Percentiles rank a stretch among this genome's conserved stretches.
phyloP scores from a whole-genome alignment of 768 basidiomycete genomes.

The Pleurotus pulmonarius region DNA sequence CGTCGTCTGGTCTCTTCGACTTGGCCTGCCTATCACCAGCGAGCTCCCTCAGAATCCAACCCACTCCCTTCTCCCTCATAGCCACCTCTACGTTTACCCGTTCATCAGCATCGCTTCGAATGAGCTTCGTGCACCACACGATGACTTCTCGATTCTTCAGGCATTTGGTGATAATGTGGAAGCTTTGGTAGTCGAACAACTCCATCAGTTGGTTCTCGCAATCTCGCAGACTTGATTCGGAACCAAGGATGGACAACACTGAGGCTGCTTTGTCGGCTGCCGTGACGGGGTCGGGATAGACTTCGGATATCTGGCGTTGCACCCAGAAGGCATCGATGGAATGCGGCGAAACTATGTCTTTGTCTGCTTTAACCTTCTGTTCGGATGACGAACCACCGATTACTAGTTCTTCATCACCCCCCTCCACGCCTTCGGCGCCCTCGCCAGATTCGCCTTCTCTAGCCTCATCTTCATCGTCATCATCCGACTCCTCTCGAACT shows the following conservation, averaged over 20 bases:
- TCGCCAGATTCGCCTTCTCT: slow-evolving; percentile 42
- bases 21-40: slow-evolving; percentile 75
- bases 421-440: slow-evolving; percentile 37
- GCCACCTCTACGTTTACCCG: slow-evolving; percentile 93
- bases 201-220: slow-evolving; percentile 97
- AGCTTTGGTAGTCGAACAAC: slow-evolving; percentile 89
- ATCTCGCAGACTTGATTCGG: slow-evolving; percentile 85
- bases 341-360: slow-evolving; percentile 84
- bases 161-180: slow-evolving; percentile 85
- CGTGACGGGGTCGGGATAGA: slow-evolving; percentile 92
- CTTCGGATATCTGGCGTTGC: slow-evolving; percentile 86
- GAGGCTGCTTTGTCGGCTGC: slow-evolving; percentile 86
- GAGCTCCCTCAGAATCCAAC: slow-evolving; percentile 91
- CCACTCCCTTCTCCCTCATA: slow-evolving; percentile 96
- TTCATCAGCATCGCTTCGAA: slow-evolving; percentile 84
- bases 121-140: slow-evolving; percentile 97
- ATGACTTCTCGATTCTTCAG: slow-evolving; percentile 94
- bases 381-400: slow-evolving; percentile 59
- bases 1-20: slow-evolving; percentile 35
- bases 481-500: slow-evolving; percentile 77
- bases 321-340: slow-evolving; percentile 98
- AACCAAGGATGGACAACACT: slow-evolving; percentile 81
- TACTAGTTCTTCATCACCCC: slow-evolving; percentile 73
- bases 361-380: slow-evolving; percentile 54
- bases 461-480: slow-evolving; percentile 59